Evolutionary conservation across 176 grass and related monocot genomes (phyloP).

Genomic region (Coix lacrymajobi): DNA sequence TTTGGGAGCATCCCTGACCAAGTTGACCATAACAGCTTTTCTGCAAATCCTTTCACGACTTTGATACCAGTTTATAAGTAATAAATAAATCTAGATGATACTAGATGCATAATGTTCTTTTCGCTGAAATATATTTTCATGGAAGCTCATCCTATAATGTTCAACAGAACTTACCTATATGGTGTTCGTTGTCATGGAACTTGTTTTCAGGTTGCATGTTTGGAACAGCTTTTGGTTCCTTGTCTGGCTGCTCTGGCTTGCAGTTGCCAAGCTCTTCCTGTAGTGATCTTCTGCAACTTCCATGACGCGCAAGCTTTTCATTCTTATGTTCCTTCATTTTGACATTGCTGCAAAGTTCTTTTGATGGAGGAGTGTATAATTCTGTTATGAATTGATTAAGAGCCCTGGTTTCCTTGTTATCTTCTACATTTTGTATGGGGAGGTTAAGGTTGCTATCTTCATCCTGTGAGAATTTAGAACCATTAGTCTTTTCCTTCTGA

Average conservation of each 20-base stretch:
- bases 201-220: slow-evolving; percentile 23
- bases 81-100: slow-evolving; percentile 16
- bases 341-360: slow-evolving; percentile 11
- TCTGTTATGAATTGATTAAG: slow-evolving; percentile 29
- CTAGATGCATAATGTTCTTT: neutral
- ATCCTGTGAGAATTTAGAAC: slow-evolving; percentile 16
- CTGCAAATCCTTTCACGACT: neutral
- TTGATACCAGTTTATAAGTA: slow-evolving; percentile 16
- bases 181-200: slow-evolving; percentile 29
- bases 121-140: neutral
- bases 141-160: neutral
- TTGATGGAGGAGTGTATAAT: slow-evolving; percentile 16
- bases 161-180: slow-evolving; percentile 52
- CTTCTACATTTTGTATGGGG: slow-evolving; percentile 17
- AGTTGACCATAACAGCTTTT: neutral
- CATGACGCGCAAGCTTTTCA: slow-evolving; percentile 13
- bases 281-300: slow-evolving; percentile 37
- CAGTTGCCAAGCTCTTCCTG: slow-evolving; percentile 19
- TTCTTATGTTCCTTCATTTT: slow-evolving; percentile 21
- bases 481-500: slow-evolving; percentile 25
- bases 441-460: slow-evolving; percentile 6
- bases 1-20: neutral
- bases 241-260: slow-evolving; percentile 24
- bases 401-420: slow-evolving; percentile 22
- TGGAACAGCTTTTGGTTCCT: slow-evolving; percentile 29